phyloP scores from a whole-genome alignment of 1,284 basidiomycete species.

The Tausonia pullulans region DNA sequence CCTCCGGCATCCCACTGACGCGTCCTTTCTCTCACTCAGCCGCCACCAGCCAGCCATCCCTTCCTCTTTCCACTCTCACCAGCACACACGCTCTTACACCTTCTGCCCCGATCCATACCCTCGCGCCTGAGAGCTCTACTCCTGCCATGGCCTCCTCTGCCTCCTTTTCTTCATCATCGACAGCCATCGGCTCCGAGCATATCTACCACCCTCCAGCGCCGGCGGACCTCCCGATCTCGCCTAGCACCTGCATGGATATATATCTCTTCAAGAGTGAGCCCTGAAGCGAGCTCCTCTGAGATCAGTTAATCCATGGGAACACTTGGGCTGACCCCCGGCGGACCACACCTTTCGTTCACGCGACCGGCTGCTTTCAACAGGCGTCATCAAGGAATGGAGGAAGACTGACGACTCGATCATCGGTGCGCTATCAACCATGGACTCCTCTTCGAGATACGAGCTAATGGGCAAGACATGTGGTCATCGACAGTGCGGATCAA shows the following conservation, averaged over 20 bases:
- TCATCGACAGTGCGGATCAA: conserved; percentile 5
- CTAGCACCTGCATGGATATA: conserved; percentile 13
- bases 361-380: background rate
- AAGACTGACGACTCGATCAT: conserved; percentile 12
- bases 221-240: conserved; percentile 6
- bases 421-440: background rate
- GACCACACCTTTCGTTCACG: background rate
- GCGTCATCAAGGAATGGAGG: conserved; percentile 15
- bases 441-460: no score
- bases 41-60: no score
- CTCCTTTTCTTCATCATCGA: no score
- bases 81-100: no score
- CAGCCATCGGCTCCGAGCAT: conserved; percentile 2
- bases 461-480: no score
- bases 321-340: background rate
- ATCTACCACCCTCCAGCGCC: conserved; percentile 13
- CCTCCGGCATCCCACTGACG: no score
- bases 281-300: background rate
- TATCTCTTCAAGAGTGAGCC: conserved; percentile 14
- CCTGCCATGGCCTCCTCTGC: no score
- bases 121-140: no score
- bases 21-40: no score
- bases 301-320: background rate
- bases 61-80: no score
- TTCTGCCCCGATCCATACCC: no score